Evolutionary conservation across 768 basidiomycete species (phyloP).

Genomic region (Cystofilobasidium bisporidii): DNA sequence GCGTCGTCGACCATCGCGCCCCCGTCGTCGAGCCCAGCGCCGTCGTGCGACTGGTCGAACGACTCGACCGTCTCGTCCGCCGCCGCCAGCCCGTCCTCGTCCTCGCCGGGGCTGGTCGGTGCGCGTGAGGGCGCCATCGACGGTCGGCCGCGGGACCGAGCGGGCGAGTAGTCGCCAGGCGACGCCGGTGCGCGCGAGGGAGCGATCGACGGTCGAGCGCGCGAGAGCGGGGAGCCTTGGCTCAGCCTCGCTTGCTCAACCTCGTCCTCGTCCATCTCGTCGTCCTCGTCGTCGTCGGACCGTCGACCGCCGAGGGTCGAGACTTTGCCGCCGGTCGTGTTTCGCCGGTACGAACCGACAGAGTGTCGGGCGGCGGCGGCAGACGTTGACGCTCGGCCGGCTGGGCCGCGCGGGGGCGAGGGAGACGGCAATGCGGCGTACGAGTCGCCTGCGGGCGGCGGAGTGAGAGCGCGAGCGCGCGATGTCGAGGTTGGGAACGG

Average conservation of each 20-base stretch:
- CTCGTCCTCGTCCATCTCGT: neutral
- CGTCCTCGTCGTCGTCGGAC: neutral
- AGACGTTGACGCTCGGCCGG: slow-evolving; percentile 6
- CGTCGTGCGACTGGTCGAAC: neutral
- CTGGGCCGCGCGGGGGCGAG: neutral
- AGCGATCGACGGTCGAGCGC: neutral
- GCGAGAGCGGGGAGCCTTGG: too few species aligned
- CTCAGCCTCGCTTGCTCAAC: neutral
- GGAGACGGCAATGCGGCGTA: slow-evolving; percentile 13
- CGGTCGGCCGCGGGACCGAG: neutral
- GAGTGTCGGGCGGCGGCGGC: slow-evolving; percentile 2
- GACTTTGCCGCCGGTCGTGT: neutral
- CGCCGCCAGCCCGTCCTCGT: too few species aligned
- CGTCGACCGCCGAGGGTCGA: neutral
- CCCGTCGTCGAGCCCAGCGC: neutral
- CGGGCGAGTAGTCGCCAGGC: neutral
- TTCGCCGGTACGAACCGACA: neutral
- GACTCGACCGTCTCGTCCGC: neutral
- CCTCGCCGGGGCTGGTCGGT: neutral
- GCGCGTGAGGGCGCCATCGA: neutral
- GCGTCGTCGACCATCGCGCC: neutral
- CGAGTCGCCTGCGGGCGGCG: slow-evolving; percentile 4
- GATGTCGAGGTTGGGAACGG: neutral
- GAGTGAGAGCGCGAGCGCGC: neutral
- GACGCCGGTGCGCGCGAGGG: neutral